These are phyloP conservation scores for Phytophthora pluvialis DNA, from an alignment of 352 stramenopile genomes.

Conservation along the genomic window DNA sequence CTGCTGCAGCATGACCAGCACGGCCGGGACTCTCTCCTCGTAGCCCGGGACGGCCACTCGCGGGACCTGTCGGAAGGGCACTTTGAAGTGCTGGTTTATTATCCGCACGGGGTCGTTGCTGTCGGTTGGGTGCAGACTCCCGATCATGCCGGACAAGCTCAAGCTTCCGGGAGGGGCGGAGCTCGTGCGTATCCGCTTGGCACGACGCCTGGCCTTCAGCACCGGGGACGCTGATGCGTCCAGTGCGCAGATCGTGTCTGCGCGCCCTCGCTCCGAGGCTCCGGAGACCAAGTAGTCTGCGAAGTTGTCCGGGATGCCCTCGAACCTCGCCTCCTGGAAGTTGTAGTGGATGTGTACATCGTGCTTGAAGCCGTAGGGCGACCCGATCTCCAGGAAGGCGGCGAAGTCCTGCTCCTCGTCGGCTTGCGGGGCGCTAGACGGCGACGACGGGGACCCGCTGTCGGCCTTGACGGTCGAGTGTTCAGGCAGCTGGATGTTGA, in stretches of 20 bases:
- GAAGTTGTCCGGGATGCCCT: slow-evolving; percentile 86
- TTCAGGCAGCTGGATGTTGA: slow-evolving; percentile 57
- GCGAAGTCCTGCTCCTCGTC: slow-evolving; percentile 42
- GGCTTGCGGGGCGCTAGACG: slow-evolving; percentile 28
- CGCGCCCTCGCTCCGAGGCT: slow-evolving; percentile 26
- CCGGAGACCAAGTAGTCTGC: slow-evolving; percentile 61
- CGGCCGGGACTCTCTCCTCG: slow-evolving; percentile 79
- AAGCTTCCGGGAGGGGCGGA: slow-evolving; percentile 41
- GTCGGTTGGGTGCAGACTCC: slow-evolving; percentile 20
- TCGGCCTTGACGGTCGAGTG: slow-evolving; percentile 37
- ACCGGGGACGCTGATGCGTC: slow-evolving; percentile 14
- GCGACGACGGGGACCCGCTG: slow-evolving; percentile 39
- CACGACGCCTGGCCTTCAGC: slow-evolving; percentile 12
- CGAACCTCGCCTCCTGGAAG: slow-evolving; percentile 84
- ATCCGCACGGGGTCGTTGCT: slow-evolving; percentile 49
- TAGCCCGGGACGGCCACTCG: slow-evolving; percentile 68
- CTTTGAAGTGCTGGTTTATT: slow-evolving; percentile 88
- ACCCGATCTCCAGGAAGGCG: slow-evolving; percentile 64
- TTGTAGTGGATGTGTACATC: slow-evolving; percentile 91
- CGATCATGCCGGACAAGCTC: slow-evolving; percentile 44
- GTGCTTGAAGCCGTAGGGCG: slow-evolving; percentile 80
- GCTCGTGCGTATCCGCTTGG: slow-evolving; percentile 50
- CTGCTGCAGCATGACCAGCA: slow-evolving; percentile 88
- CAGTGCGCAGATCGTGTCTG: slow-evolving; percentile 27
- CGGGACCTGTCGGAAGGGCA: slow-evolving; percentile 80